These are phyloP conservation scores for Coemansia javaensis DNA, from an alignment of 192 early-diverging fungal genomes.

Conservation along the genomic window DNA sequence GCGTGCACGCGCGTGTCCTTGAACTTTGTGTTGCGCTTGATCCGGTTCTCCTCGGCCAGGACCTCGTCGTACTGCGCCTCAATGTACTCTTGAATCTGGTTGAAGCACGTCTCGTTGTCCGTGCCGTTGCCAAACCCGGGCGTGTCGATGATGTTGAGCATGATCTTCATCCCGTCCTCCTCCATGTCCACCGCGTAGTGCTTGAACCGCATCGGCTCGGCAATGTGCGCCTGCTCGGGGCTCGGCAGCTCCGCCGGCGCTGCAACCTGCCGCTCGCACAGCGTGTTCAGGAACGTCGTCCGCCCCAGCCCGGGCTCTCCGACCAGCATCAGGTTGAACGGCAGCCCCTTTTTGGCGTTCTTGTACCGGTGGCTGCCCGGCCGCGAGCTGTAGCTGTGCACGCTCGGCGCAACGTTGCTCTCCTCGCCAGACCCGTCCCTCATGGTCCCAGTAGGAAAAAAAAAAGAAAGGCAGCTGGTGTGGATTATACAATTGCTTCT, in stretches of 20 bases:
- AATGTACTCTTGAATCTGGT: constrained; percentile 88
- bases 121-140: constrained; percentile 98
- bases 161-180: constrained; percentile 95
- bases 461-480: background rate
- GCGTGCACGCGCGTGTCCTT: constrained; percentile 95
- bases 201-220: constrained; percentile 85
- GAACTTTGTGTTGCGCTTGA: constrained; percentile 84
- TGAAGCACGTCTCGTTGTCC: constrained; percentile 89
- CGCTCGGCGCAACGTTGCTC: constrained; percentile 49
- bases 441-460: background rate
- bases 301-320: constrained; percentile 94
- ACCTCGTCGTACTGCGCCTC: constrained; percentile 94
- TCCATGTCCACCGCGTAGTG: constrained; percentile 92
- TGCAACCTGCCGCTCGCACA: constrained; percentile 80
- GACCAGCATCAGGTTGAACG: constrained; percentile 96
- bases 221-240: constrained; percentile 73
- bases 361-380: constrained; percentile 71
- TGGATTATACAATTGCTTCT: too few relatives aligned
- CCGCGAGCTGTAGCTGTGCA: constrained; percentile 48
- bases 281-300: constrained; percentile 97
- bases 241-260: constrained; percentile 59
- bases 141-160: constrained; percentile 96
- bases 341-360: constrained; percentile 93
- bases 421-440: constrained; percentile 53
- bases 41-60: constrained; percentile 80